phyloP scores from a whole-genome alignment of 1,284 basidiomycete species.

The Cutaneotrichosporon dermatis region DNA sequence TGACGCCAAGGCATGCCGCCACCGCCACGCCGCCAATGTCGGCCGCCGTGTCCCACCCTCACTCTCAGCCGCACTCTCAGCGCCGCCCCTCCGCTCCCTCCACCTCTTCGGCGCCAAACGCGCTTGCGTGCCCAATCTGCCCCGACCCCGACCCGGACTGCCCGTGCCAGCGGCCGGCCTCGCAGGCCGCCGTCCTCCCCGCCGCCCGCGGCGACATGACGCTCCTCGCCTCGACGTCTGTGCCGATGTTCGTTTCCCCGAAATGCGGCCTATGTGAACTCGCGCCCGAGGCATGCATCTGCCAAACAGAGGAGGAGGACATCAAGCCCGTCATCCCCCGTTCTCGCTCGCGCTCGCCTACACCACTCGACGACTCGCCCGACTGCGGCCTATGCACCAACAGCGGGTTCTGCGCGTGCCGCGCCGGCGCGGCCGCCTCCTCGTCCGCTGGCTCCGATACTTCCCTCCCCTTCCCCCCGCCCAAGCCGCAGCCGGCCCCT shows the following conservation, averaged over 20 bases:
- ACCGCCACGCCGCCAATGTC: neutral
- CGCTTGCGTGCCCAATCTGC: conserved; percentile 42
- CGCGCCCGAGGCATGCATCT: conserved; percentile 39
- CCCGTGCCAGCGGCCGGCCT: conserved; percentile 36
- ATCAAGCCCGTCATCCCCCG: conserved; percentile 29
- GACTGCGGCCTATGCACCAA: conserved; percentile 41
- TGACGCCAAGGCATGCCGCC: conserved; percentile 5
- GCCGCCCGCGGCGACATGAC: conserved; percentile 5
- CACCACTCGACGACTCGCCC: conserved; percentile 4
- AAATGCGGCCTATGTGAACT: conserved; percentile 39
- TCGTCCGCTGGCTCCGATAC: neutral
- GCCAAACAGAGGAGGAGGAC: conserved; percentile 26
- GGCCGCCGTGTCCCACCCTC: too few relatives aligned
- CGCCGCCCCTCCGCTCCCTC: conserved; percentile 1
- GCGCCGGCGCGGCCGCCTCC: conserved; percentile 19
- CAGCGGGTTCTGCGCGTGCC: conserved; percentile 42
- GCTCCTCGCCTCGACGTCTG: neutral
- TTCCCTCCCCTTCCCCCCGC: too few relatives aligned
- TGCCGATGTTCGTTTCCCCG: neutral
- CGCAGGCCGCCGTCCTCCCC: neutral
- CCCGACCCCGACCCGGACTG: conserved; percentile 48
- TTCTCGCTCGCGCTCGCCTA: conserved; percentile 12
- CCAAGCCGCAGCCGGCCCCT: neutral
- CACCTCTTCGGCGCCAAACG: neutral
- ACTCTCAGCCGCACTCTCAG: neutral